A percentile compares a stretch with the other conserved stretches of the same genome.
phyloP scores from a whole-genome alignment of 2,329 filamentous ascomycete genomes.

The Aspergillus texensis region DNA sequence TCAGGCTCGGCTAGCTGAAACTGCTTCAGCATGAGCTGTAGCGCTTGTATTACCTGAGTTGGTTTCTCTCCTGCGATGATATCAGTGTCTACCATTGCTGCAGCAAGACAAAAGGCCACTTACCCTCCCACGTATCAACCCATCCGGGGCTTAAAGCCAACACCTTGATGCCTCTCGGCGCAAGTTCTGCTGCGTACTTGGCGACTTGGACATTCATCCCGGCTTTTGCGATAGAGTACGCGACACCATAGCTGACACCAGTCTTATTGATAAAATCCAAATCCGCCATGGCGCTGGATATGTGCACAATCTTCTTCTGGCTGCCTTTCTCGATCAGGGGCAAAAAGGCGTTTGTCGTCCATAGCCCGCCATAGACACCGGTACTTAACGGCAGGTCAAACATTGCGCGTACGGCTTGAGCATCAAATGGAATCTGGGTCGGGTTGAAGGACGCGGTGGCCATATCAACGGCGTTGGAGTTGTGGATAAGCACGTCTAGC shows the following conservation, averaged over 20 bases:
- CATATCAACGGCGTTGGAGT: conserved; percentile 35
- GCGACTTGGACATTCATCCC: conserved; percentile 45
- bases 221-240: conserved; percentile 45
- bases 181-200: conserved; percentile 44
- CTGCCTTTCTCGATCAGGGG: conserved; percentile 43
- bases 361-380: conserved; percentile 9
- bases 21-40: background rate
- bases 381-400: conserved; percentile 26
- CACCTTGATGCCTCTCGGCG: conserved; percentile 35
- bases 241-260: conserved; percentile 26
- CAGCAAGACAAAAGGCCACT: background rate
- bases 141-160: conserved; percentile 38
- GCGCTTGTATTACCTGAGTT: background rate
- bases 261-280: conserved; percentile 21
- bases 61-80: background rate
- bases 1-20: background rate
- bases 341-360: conserved; percentile 42
- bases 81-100: background rate
- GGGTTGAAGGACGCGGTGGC: background rate
- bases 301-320: conserved; percentile 47
- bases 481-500: conserved; percentile 49
- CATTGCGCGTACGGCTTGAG: conserved; percentile 6
- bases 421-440: background rate
- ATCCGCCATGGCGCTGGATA: conserved; percentile 43
- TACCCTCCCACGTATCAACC: background rate